Conservation (phyloP, 148 eudicot species). For the Silene uniflora region DNA sequence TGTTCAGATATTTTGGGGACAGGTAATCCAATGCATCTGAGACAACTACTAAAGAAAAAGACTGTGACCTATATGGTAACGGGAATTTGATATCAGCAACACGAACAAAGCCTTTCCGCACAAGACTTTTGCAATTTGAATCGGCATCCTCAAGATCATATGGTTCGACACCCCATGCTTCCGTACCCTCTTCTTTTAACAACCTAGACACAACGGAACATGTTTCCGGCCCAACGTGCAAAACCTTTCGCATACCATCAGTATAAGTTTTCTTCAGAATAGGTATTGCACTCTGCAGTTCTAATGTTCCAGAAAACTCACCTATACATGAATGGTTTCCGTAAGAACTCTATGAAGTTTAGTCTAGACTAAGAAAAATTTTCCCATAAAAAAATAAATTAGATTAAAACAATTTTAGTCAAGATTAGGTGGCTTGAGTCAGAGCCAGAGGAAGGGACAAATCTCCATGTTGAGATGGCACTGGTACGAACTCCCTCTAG, state of each 20-base stretch:
- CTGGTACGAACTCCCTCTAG: too few relatives aligned
- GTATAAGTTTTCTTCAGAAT: constrained; percentile 74
- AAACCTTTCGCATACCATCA: constrained; percentile 73
- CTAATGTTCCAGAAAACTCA: constrained; percentile 67
- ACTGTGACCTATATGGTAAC: constrained; percentile 72
- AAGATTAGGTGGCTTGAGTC: background rate
- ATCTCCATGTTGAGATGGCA: too few relatives aligned
- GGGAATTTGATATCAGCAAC: constrained; percentile 94
- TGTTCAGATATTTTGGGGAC: constrained; percentile 89
- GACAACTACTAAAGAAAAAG: constrained; percentile 78
- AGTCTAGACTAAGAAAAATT: background rate
- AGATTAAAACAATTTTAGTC: background rate
- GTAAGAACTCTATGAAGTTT: background rate
- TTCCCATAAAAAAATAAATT: too few relatives aligned
- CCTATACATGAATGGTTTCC: constrained; percentile 34
- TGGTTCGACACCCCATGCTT: constrained; percentile 98
- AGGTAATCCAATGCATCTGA: constrained; percentile 89
- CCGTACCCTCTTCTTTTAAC: constrained; percentile 77
- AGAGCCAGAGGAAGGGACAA: too few relatives aligned
- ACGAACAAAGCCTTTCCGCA: constrained; percentile 83
- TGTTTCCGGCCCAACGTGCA: constrained; percentile 93
- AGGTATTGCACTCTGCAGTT: constrained; percentile 61
- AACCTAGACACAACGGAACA: constrained; percentile 76
- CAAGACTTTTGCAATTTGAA: constrained; percentile 70
- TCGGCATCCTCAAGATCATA: constrained; percentile 84